Base-by-base conservation (phyloP, 306 rosid genomes). In the Psophocarpus tetragonolobus region DNA sequence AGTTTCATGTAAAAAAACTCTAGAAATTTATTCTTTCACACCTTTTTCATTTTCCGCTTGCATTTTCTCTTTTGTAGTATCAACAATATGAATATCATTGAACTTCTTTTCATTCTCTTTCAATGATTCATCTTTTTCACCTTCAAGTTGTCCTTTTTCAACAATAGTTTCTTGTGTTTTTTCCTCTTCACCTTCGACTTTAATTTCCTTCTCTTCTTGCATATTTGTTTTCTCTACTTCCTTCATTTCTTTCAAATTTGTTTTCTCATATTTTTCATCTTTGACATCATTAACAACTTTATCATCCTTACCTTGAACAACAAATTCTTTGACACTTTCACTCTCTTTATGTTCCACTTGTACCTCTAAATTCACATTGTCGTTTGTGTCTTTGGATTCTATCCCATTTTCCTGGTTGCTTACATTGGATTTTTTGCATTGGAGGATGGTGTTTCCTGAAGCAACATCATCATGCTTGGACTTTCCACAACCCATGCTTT, bases 401-500 rank as follows among this genome's bases (percentile, higher is more conserved):
- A 68, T 68, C 61, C 27, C 33, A 45, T 32, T 79, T 79, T 81
- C 81, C 0, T 32, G 74, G 58, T 15, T 81, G 2, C 6, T 38
- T 51, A 67, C 83, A 6, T 32, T 36, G 18, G 91, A 73, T 84
- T 85, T 84, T 83, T 85, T 88, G 82, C 84, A 87, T 50, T 60
- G 76, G 66, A 85, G 71, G 78, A 86, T 17, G 1, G 92, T 87
- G 76, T 87, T 89, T 54, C 78, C 84, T 27, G 92, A 77, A 44
- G 81, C 93, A 47, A 93, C 87, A 41, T 83, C n/a, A n/a, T n/a
- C 94, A 41, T 78, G 87, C 77, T 93, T 93, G 15, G 97, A 93
- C 79, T 93, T 89, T 50, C 96, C 92, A 51, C 98, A 91, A 53
- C 96, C 98, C 97, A 93, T 93, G 26, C 60, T 11, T 50, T 57